Evolutionary conservation across 805 yeast genomes (phyloP), one percentile per base, ranked within the genome.

Genomic region (Teunomyces cretensis): DNA sequence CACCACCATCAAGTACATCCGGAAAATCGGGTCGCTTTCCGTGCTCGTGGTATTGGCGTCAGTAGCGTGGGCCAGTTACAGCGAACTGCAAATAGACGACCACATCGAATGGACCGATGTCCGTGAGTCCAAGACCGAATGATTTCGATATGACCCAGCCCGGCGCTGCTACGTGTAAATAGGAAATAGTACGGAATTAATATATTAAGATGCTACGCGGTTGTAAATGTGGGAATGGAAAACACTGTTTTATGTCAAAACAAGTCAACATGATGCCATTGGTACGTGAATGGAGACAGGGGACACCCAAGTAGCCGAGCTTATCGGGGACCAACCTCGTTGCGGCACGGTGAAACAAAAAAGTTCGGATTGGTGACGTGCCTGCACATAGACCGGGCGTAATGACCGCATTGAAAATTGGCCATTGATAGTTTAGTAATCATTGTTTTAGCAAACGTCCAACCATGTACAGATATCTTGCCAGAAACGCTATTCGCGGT

Each of bases 21-120:
- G 65, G 9, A 49, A 44, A 33, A 44, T 53, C 2, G 73, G 73
- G 2, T 60, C 54, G 5, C 44, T 49, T 15, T 63, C 72, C 1
- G 50, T 60, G 6, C 46, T 63, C 11, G 53, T 59, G 6, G 66
- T 62, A 3, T 35, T 68, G 8, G 58, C 60, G 19, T 57, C 64
- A 41, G 51, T 67, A 22, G 48, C 57, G 17, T 62, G 61, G 61
- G 62, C 64, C 9, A 61, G 67, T 41, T 43, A 58, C 9, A 45
- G 46, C 17, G 50, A 31, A 9, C 47, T 43, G 22, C 32, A 33
- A 12, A 39, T 38, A 17, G 44, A 50, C 32, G 51, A 47, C 33
- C 16, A 44, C 9, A 40, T 42, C 9, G 38, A 33, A 5, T 38
- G 45, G 12, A 30, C 27, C n/a, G 60, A 61, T 33, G 54, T 65